Evolutionary conservation across 225 moss, liverwort and hornwort species (phyloP).

Genomic region (Thuidium tamariscinum): DNA sequence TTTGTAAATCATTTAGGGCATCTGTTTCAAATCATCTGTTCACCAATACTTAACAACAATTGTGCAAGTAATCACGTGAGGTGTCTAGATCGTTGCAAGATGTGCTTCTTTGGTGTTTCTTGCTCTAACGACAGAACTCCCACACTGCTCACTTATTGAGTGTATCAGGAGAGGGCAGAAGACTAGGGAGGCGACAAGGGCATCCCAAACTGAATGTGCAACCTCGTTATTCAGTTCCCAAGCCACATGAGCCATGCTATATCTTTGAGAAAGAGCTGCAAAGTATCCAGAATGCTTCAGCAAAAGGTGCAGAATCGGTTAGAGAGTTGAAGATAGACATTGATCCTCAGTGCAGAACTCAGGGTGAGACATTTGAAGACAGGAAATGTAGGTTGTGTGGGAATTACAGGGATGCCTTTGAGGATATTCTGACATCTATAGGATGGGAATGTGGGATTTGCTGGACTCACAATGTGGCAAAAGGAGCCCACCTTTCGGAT

Average conservation of each 20-base stretch:
- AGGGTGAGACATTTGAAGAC: too few species aligned
- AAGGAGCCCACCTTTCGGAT: too few species aligned
- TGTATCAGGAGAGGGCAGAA: slow-evolving; percentile 4
- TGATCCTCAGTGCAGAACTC: too few species aligned
- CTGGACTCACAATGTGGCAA: too few species aligned
- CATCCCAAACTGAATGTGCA: background rate
- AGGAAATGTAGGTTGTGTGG: too few species aligned
- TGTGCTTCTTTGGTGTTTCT: background rate
- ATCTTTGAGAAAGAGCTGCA: slow-evolving; percentile 32
- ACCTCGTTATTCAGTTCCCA: background rate
- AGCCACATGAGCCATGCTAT: slow-evolving; percentile 12
- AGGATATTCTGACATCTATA: too few species aligned
- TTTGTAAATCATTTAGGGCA: background rate
- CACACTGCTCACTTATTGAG: background rate
- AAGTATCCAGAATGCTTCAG: background rate
- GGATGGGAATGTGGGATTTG: too few species aligned
- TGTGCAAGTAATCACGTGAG: background rate
- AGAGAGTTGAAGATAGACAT: background rate
- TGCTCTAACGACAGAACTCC: background rate
- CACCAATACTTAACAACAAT: background rate
- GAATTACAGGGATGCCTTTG: too few species aligned
- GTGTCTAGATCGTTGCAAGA: too few species aligned
- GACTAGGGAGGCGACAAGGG: background rate
- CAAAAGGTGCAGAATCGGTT: background rate
- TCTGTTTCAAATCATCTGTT: background rate